Percentiles rank a stretch among this genome's conserved stretches.
These are phyloP conservation scores for Oryza australiensis DNA, from an alignment of 176 grass and related monocot species.

Conservation along the genomic window DNA sequence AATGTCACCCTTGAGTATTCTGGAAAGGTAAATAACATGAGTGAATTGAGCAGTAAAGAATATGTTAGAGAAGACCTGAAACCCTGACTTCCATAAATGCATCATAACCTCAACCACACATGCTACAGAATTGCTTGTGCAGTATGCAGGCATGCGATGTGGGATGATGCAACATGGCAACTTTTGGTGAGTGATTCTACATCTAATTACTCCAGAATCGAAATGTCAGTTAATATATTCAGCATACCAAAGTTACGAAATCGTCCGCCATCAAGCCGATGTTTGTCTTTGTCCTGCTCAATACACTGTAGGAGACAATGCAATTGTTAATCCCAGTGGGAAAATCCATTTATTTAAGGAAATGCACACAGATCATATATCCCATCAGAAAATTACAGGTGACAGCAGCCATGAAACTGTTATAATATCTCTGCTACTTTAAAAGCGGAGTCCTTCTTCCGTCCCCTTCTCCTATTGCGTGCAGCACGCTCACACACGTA, in stretches of 20 bases:
- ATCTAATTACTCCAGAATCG: background rate
- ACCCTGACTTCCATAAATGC: background rate
- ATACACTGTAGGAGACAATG: slow-evolving; percentile 64
- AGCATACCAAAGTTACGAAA: slow-evolving; percentile 74
- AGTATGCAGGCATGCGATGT: background rate
- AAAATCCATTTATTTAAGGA: background rate
- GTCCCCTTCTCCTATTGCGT: no score
- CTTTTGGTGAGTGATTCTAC: background rate
- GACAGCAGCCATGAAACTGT: background rate
- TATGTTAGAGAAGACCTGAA: background rate
- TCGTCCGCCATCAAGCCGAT: slow-evolving; percentile 65
- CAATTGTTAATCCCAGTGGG: background rate
- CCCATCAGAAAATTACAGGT: background rate
- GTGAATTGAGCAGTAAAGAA: slow-evolving; percentile 15
- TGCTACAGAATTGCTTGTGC: background rate
- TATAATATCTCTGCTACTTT: no score
- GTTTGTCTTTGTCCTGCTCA: slow-evolving; percentile 78
- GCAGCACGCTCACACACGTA: no score
- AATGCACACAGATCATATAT: slow-evolving; percentile 6
- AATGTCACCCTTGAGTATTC: slow-evolving; percentile 2
- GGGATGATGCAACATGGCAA: background rate
- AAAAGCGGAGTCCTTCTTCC: no score
- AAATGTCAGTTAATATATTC: background rate
- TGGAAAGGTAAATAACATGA: slow-evolving; percentile 2
- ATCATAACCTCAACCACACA: slow-evolving; percentile 2